Conservation (phyloP, 495 filamentous ascomycete genomes). For the Neurospora discreta region DNA sequence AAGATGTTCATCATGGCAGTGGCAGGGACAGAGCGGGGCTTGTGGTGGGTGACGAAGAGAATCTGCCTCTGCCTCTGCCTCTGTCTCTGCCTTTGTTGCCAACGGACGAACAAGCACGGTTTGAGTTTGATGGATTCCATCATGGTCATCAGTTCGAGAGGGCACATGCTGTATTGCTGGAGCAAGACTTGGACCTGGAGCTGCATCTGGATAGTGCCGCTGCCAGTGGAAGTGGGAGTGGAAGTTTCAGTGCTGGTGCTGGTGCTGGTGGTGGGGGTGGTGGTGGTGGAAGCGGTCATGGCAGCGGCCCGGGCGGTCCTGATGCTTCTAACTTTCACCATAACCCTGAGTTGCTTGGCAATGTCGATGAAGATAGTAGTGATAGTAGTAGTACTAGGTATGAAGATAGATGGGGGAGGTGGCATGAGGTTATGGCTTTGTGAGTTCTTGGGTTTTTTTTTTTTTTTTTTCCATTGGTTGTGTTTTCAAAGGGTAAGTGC, state of each 20-base stretch:
- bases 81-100: no score
- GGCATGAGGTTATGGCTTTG: neutral
- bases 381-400: neutral
- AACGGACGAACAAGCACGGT: neutral
- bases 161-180: neutral
- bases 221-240: neutral
- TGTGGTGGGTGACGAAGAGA: neutral
- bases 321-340: neutral
- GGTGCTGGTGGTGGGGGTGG: neutral
- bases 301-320: neutral
- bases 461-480: no score
- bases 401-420: neutral
- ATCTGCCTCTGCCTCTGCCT: neutral
- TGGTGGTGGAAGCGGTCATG: neutral
- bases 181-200: neutral
- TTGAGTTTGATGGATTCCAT: neutral
- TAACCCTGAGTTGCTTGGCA: neutral
- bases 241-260: no score
- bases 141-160: neutral
- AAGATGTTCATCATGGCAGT: neutral
- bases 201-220: no score
- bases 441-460: neutral
- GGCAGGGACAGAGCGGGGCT: neutral
- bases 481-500: neutral
- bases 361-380: neutral